A percentile compares a stretch with the other conserved stretches of the same genome.
Conservation (phyloP, 805 yeast species). For the Blastobotrys americana region DNA sequence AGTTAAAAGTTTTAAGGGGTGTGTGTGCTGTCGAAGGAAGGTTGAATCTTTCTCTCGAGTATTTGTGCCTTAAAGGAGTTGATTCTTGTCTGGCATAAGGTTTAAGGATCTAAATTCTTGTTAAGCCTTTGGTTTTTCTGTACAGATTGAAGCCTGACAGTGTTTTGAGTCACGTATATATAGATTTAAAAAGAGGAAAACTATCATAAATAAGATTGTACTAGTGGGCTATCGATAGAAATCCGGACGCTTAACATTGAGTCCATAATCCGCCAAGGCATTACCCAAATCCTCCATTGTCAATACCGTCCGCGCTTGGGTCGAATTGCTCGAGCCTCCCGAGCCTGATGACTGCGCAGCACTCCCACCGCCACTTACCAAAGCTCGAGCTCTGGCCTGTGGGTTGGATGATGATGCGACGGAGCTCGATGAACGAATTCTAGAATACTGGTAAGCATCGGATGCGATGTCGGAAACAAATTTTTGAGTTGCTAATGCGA, state of each 20-base stretch:
- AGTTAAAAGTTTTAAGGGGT: constrained; percentile 61
- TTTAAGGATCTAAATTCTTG: too few relatives aligned
- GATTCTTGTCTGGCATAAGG: too few relatives aligned
- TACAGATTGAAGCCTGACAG: background rate
- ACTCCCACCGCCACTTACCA: constrained; percentile 54
- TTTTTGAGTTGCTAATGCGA: constrained; percentile 94
- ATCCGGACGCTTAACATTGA: constrained; percentile 86
- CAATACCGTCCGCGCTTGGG: constrained; percentile 69
- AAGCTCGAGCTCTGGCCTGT: constrained; percentile 73
- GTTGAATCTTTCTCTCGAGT: constrained; percentile 63
- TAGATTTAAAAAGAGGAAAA: background rate
- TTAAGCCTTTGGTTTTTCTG: background rate
- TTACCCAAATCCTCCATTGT: constrained; percentile 91
- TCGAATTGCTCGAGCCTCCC: constrained; percentile 31
- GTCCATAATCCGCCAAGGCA: constrained; percentile 87
- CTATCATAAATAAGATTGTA: background rate
- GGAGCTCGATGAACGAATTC: constrained; percentile 82
- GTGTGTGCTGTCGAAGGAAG: constrained; percentile 75
- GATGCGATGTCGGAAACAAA: constrained; percentile 90
- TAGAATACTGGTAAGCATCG: constrained; percentile 91
- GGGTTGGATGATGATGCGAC: constrained; percentile 84
- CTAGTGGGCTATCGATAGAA: constrained; percentile 61
- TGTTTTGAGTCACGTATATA: background rate
- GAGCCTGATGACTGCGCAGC: constrained; percentile 22
- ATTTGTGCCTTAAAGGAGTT: constrained; percentile 43